These are phyloP conservation scores for Inosperma sp. DNA, from an alignment of 768 basidiomycete genomes.

Conservation along the genomic window DNA sequence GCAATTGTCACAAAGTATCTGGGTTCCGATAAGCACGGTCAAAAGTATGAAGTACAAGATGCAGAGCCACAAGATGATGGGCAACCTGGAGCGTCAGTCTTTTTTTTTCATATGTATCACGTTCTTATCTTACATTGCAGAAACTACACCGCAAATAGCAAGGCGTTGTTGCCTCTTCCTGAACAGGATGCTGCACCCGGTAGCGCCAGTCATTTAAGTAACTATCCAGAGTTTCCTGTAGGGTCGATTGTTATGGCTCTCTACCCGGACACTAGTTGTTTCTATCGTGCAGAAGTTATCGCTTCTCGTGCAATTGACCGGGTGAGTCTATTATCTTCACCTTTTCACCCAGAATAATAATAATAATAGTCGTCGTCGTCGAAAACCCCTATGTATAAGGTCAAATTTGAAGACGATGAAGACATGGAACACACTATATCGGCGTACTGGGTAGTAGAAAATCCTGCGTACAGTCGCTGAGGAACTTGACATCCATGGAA, in stretches of 20 bases:
- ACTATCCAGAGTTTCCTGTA: slow-evolving; percentile 66
- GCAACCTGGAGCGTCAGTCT: slow-evolving; percentile 54
- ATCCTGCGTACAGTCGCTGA: slow-evolving; percentile 44
- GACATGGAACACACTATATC: slow-evolving; percentile 73
- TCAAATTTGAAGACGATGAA: slow-evolving; percentile 88
- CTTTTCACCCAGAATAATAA: slow-evolving; percentile 19
- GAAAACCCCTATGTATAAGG: slow-evolving; percentile 58
- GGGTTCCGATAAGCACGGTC: slow-evolving; percentile 61
- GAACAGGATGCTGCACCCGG: slow-evolving; percentile 58
- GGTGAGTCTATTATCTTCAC: slow-evolving; percentile 22
- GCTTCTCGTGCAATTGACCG: slow-evolving; percentile 49
- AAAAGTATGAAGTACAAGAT: slow-evolving; percentile 83
- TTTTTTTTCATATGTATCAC: not conserved
- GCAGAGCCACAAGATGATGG: slow-evolving; percentile 80
- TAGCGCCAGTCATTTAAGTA: slow-evolving; percentile 58
- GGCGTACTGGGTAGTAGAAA: slow-evolving; percentile 81
- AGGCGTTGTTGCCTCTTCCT: slow-evolving; percentile 74
- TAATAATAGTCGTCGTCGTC: slow-evolving; percentile 39
- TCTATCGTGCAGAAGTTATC: slow-evolving; percentile 83
- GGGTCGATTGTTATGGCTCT: slow-evolving; percentile 79
- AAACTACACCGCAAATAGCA: slow-evolving; percentile 64
- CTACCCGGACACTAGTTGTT: slow-evolving; percentile 90
- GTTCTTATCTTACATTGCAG: no score
- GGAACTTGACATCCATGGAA: not conserved
- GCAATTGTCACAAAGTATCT: slow-evolving; percentile 70